Base-by-base conservation (phyloP, 352 stramenopile species). In the Pythium phragmiticola region DNA sequence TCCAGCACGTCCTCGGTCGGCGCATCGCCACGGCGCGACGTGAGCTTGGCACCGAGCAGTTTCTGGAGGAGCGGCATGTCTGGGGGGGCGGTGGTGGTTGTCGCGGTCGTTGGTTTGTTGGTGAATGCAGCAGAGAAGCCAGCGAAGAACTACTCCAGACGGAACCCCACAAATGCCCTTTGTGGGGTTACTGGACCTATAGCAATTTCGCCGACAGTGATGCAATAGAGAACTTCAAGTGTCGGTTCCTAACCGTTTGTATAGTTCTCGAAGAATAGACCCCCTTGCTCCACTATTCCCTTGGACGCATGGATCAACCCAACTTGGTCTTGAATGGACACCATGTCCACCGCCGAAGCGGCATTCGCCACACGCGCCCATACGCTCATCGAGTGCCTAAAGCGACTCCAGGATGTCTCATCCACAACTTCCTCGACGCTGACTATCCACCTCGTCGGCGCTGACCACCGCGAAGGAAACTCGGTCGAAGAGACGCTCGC, bases 381-480 rank as follows among this genome's bases (percentile, higher is more conserved):
- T 28, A 79, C 72, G 62, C 65, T 79, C 41, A 75, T 79, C 45
- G 69, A 66, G 52, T 79, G 69, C 60, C 36, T 79, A 30, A 65
- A 69, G 62, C 72, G 72, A 17, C 63, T 77, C 36, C 64, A 67
- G 14, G 37, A 14, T 2, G n/a, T 14, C 23, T 8, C 43, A 19
- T 13, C 50, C 33, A 37, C 13, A 11, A 8, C 48, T 3, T 7
- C 41, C 7, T 23, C 17, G 4, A 66, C 54, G 28, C 63, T 93
- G 57, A 87, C 72, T 0, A 66, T 93, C 21, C 84, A 92, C 53
- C 63, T 95, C 21, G 66, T 93, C 3, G 86, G 86, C 14, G 84
- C 84, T 1, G 86, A 95, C 66, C 74, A 92, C 59, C 79, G 86
- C 52, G 86, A 95, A 56, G 86, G 86, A 37, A 89, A 84, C 61